These are phyloP conservation scores for Phoma sp. DNA, from an alignment of 2,329 filamentous ascomycete genomes.

Conservation along the genomic window DNA sequence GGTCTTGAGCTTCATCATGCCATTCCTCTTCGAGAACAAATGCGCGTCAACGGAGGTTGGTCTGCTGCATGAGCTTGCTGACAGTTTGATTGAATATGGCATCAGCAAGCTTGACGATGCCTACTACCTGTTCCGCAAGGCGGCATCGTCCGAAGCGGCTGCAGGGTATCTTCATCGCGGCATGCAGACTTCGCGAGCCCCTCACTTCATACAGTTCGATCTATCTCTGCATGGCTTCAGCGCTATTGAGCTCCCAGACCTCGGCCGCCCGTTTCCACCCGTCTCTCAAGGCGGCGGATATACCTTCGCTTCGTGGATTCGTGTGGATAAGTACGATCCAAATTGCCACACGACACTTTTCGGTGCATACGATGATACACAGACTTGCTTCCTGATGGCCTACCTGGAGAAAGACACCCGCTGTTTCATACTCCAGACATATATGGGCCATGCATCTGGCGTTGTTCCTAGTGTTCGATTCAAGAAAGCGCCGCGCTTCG, in stretches of 20 bases:
- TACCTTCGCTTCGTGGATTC: constrained; percentile 87
- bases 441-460: constrained; percentile 73
- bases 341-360: constrained; percentile 92
- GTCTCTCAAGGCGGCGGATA: constrained; percentile 76
- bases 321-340: constrained; percentile 84
- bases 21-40: constrained; percentile 44
- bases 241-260: constrained; percentile 85
- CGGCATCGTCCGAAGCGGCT: constrained; percentile 57
- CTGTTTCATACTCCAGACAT: constrained; percentile 95
- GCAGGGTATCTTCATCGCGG: constrained; percentile 76
- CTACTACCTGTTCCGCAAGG: constrained; percentile 71
- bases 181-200: constrained; percentile 74
- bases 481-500: constrained; percentile 82
- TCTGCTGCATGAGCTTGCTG: constrained; percentile 70
- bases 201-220: constrained; percentile 92
- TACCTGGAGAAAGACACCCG: constrained; percentile 93
- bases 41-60: constrained; percentile 36
- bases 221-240: constrained; percentile 85
- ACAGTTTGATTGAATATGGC: constrained; percentile 73
- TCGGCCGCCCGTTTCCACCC: constrained; percentile 86
- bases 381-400: constrained; percentile 90
- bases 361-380: constrained; percentile 87
- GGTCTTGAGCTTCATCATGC: constrained; percentile 43
- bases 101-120: constrained; percentile 83
- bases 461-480: constrained; percentile 87